Conservation (phyloP, 2,329 filamentous ascomycete species). For the Xylaria sp. region DNA sequence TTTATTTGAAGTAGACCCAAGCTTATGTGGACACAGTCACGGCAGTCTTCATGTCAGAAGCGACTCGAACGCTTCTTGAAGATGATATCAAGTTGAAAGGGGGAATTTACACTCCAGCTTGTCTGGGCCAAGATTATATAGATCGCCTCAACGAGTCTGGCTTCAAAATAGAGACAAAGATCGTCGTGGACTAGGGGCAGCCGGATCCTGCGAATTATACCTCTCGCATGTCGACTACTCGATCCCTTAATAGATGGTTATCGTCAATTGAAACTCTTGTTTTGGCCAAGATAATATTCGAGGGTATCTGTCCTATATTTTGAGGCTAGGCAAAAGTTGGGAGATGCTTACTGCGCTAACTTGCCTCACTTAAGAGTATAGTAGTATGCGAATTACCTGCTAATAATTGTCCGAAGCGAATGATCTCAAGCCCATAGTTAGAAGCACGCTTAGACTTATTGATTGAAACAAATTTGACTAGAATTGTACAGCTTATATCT, state of each 20-base stretch:
- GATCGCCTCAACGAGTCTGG: slow-evolving; percentile 71
- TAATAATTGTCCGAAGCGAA: neutral
- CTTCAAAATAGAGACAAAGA: slow-evolving; percentile 69
- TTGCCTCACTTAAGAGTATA: neutral
- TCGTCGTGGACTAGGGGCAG: slow-evolving; percentile 48
- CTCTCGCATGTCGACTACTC: neutral
- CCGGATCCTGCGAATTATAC: neutral
- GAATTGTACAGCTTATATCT: neutral
- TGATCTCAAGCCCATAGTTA: neutral
- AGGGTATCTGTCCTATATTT: neutral
- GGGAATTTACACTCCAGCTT: slow-evolving; percentile 78
- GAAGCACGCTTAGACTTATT: neutral
- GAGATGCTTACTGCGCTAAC: neutral
- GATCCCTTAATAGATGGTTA: neutral
- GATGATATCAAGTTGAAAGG: slow-evolving; percentile 71
- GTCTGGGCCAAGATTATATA: slow-evolving; percentile 73
- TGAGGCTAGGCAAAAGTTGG: neutral
- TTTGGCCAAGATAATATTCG: neutral
- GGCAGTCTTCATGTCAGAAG: slow-evolving; percentile 71
- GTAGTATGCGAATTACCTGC: neutral
- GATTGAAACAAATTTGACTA: neutral
- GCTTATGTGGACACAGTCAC: slow-evolving; percentile 63
- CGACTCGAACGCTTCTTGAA: slow-evolving; percentile 72
- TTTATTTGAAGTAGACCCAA: neutral
- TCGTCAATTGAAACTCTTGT: neutral